These are phyloP conservation scores for Diddensiella santjacobensis DNA, from an alignment of 805 yeast species.

Conservation along the genomic window DNA sequence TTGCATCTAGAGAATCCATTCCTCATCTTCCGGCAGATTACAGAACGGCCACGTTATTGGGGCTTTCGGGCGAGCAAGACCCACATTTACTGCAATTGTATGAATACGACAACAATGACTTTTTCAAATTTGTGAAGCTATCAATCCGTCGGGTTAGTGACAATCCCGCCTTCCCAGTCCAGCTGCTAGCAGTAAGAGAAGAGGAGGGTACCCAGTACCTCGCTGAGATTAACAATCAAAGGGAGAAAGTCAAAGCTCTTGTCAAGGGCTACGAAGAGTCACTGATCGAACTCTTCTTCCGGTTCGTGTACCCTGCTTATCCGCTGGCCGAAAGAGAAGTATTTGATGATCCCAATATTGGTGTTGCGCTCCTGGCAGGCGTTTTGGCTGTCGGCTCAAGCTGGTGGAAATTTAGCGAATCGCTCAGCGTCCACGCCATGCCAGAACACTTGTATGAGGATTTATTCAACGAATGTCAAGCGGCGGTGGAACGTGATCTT, in stretches of 20 bases:
- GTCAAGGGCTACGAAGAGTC: constrained; percentile 25
- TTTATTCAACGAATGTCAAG: constrained; percentile 28
- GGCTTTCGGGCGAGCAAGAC: constrained; percentile 34
- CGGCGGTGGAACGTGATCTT: constrained; percentile 30
- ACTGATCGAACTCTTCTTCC: constrained; percentile 32
- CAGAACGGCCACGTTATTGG: constrained; percentile 28
- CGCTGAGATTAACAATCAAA: constrained; percentile 11
- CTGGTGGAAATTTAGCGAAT: constrained; percentile 35
- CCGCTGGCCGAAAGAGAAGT: constrained; percentile 33
- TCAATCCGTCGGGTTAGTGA: constrained; percentile 26
- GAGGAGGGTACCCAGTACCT: constrained; percentile 15
- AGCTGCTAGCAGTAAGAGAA: constrained; percentile 21
- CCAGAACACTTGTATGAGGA: constrained; percentile 28
- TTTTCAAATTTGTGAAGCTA: constrained; percentile 29
- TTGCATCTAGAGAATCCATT: no score
- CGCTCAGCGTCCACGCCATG: constrained; percentile 29
- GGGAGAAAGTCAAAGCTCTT: constrained; percentile 14
- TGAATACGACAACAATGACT: constrained; percentile 22
- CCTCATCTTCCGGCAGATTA: constrained; percentile 26
- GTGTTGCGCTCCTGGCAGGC: constrained; percentile 32
- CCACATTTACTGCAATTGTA: constrained; percentile 30
- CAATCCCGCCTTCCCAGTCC: constrained; percentile 27
- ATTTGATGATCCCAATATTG: constrained; percentile 30
- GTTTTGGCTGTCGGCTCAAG: constrained; percentile 33
- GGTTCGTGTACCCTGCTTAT: constrained; percentile 33